Conservation (phyloP, 1,139 yeast species). For the Pichia inconspicua region DNA sequence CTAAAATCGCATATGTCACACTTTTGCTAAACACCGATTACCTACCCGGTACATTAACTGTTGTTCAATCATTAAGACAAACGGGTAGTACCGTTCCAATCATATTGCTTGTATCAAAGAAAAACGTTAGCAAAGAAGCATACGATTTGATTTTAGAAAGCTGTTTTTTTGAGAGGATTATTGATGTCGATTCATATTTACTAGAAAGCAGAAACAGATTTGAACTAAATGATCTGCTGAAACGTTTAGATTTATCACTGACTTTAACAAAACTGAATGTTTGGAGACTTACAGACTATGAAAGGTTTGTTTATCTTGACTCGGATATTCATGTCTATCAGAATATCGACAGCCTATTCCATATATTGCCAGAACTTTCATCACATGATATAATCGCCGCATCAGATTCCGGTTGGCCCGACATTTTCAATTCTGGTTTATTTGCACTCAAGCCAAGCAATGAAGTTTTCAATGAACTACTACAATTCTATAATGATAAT, state of each 20-base stretch:
- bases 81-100: conserved; percentile 17
- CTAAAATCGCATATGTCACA: conserved; percentile 49
- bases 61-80: conserved; percentile 37
- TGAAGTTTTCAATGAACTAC: conserved; percentile 38
- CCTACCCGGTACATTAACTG: conserved; percentile 67
- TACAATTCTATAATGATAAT: conserved; percentile 30
- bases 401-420: conserved; percentile 97
- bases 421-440: conserved; percentile 86
- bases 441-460: conserved; percentile 57
- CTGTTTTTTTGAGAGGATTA: conserved; percentile 29
- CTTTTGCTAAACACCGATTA: conserved; percentile 59
- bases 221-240: conserved; percentile 31
- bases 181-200: conserved; percentile 20
- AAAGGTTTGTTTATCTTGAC: conserved; percentile 66
- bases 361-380: conserved; percentile 7
- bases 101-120: conserved; percentile 19
- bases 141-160: conserved; percentile 24
- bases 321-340: conserved; percentile 68
- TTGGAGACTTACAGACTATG: conserved; percentile 53
- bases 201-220: conserved; percentile 16
- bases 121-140: conserved; percentile 30
- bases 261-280: conserved; percentile 68
- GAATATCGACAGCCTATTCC: conserved; percentile 36
- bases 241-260: conserved; percentile 66
- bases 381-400: conserved; percentile 50